Percentiles rank a stretch among this genome's conserved stretches.
Evolutionary conservation across 345 rosid species (phyloP).

Genomic region (Atalantia buxifolia): DNA sequence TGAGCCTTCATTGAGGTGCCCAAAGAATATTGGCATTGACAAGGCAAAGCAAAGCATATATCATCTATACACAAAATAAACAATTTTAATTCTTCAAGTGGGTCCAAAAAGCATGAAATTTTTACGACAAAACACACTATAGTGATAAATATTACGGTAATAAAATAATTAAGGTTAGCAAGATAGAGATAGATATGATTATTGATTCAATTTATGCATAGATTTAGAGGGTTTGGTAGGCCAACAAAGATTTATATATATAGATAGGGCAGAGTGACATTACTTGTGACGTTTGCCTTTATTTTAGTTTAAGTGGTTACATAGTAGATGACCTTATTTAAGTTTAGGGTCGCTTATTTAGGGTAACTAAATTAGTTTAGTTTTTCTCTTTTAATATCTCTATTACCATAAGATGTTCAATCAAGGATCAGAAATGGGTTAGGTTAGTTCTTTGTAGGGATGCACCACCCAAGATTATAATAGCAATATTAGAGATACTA

Average conservation of each 20-base stretch:
- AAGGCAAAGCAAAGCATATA: conserved; percentile 12
- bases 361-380: not conserved
- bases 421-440: not conserved
- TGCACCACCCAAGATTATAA: not conserved
- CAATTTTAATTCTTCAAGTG: not conserved
- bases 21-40: conserved; percentile 12
- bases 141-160: not conserved
- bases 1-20: not conserved
- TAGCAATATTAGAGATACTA: not conserved
- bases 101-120: conserved; percentile 3
- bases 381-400: not conserved
- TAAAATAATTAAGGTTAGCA: conserved; percentile 9
- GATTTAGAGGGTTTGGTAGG: conserved; percentile 18
- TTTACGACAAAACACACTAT: not conserved
- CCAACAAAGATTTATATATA: conserved; percentile 21
- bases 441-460: not conserved
- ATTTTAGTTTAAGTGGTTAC: conserved; percentile 16
- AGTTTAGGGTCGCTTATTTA: not conserved
- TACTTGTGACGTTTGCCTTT: conserved; percentile 4
- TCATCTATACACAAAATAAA: conserved; percentile 9
- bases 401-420: not conserved
- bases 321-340: conserved; percentile 6
- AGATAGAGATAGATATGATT: conserved; percentile 17
- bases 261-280: not conserved
- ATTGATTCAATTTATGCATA: conserved; percentile 12